Percentiles rank a stretch among this genome's conserved stretches.
These are phyloP conservation scores for Chlamydomonas incerta DNA, from an alignment of 139 green algal genomes.

Conservation along the genomic window DNA sequence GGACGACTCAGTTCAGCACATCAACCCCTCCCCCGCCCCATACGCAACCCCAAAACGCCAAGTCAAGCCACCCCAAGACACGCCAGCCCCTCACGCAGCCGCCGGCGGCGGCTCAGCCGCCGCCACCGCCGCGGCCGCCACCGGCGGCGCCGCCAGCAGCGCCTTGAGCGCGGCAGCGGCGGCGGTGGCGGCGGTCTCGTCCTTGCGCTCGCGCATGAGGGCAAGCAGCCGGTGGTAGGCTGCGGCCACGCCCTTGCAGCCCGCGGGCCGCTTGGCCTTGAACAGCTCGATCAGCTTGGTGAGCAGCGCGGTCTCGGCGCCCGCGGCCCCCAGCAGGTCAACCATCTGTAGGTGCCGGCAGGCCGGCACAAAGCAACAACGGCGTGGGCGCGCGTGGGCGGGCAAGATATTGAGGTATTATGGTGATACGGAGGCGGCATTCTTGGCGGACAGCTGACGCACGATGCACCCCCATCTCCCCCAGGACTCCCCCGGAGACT, in stretches of 20 bases:
- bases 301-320: conserved; percentile 4
- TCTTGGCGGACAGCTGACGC: too few species aligned
- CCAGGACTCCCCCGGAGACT: background rate
- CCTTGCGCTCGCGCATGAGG: conserved; percentile 6
- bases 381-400: too few species aligned
- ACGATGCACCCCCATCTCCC: too few species aligned
- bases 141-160: conserved; percentile 6
- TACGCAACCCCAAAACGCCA: too few species aligned
- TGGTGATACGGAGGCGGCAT: too few species aligned
- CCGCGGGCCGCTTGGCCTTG: background rate
- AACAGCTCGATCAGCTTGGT: conserved; percentile 4
- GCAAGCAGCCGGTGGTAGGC: conserved; percentile 21
- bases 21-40: too few species aligned
- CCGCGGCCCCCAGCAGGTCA: background rate
- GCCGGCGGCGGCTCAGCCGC: background rate
- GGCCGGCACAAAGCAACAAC: too few species aligned
- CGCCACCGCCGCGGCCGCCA: background rate
- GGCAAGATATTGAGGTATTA: too few species aligned
- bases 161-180: background rate
- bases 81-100: background rate
- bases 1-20: too few species aligned
- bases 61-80: too few species aligned
- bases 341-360: conserved; percentile 3
- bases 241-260: conserved; percentile 18
- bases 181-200: conserved; percentile 7